These are phyloP conservation scores for Solanum appendiculatum DNA, from an alignment of 257 asterid genomes.

Conservation along the genomic window DNA sequence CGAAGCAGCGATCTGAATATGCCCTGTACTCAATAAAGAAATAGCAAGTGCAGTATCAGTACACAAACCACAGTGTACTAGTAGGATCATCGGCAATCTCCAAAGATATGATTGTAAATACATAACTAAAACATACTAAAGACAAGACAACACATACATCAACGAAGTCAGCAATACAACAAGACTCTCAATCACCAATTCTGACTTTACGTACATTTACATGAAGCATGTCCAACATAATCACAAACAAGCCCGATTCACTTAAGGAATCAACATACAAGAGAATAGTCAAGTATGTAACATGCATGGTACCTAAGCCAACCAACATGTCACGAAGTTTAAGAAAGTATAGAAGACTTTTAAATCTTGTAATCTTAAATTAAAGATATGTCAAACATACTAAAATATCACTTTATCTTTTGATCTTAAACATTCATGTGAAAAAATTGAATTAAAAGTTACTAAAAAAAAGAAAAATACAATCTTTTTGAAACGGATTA, in stretches of 20 bases:
- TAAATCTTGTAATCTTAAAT: background rate
- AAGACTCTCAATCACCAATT: too few relatives aligned
- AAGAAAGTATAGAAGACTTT: background rate
- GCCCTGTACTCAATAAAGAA: background rate
- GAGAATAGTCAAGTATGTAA: background rate
- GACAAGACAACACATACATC: too few relatives aligned
- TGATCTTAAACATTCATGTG: background rate
- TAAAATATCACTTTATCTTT: background rate
- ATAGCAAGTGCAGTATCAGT: too few relatives aligned
- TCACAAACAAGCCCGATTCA: background rate
- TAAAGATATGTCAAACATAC: background rate
- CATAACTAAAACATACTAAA: too few relatives aligned
- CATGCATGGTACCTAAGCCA: background rate
- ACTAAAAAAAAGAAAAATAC: too few relatives aligned
- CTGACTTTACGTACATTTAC: too few relatives aligned
- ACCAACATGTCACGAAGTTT: background rate
- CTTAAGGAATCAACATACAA: background rate
- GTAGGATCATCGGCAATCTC: too few relatives aligned
- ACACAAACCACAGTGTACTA: background rate
- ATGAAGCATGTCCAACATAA: too few relatives aligned
- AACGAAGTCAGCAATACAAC: too few relatives aligned
- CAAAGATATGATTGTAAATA: too few relatives aligned
- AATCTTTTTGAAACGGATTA: too few relatives aligned
- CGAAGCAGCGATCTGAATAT: background rate
- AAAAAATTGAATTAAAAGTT: too few relatives aligned